phyloP scores from a whole-genome alignment of 495 filamentous ascomycete species.

The Poronia punctata region DNA sequence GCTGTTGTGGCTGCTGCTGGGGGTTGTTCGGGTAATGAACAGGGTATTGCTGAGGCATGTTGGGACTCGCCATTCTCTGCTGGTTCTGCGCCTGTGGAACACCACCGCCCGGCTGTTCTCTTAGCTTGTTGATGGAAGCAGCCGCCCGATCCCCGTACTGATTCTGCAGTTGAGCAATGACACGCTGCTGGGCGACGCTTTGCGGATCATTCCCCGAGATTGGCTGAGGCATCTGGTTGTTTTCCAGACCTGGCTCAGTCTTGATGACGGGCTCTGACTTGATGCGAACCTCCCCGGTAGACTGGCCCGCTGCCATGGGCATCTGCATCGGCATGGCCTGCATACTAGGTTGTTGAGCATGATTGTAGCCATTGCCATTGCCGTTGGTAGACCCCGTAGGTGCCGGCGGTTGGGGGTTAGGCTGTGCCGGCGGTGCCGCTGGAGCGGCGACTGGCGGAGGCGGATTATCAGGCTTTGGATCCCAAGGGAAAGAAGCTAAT shows the following conservation, averaged over 20 bases:
- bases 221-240: constrained; percentile 14
- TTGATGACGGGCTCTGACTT: constrained; percentile 57
- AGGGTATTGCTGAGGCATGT: constrained; percentile 23
- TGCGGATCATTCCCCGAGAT: constrained; percentile 40
- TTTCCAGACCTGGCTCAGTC: constrained; percentile 29
- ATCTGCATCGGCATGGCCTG: constrained; percentile 32
- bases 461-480: constrained; percentile 57
- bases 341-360: constrained; percentile 31
- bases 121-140: constrained; percentile 60
- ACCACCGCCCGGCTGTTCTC: constrained; percentile 34
- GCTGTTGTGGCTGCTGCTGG: constrained; percentile 32
- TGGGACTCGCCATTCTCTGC: constrained; percentile 18
- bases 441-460: constrained; percentile 38
- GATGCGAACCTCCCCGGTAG: constrained; percentile 46
- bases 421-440: constrained; percentile 16
- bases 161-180: constrained; percentile 47
- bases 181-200: constrained; percentile 52
- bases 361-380: constrained; percentile 22
- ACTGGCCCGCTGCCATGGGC: constrained; percentile 30
- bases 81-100: constrained; percentile 16
- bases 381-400: constrained; percentile 20
- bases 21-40: constrained; percentile 25
- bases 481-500: constrained; percentile 91
- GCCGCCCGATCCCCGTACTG: constrained; percentile 67
- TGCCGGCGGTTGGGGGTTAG: constrained; percentile 23